Conservation (phyloP, 2,329 filamentous ascomycete genomes). For the Paecilomyces sp. region DNA sequence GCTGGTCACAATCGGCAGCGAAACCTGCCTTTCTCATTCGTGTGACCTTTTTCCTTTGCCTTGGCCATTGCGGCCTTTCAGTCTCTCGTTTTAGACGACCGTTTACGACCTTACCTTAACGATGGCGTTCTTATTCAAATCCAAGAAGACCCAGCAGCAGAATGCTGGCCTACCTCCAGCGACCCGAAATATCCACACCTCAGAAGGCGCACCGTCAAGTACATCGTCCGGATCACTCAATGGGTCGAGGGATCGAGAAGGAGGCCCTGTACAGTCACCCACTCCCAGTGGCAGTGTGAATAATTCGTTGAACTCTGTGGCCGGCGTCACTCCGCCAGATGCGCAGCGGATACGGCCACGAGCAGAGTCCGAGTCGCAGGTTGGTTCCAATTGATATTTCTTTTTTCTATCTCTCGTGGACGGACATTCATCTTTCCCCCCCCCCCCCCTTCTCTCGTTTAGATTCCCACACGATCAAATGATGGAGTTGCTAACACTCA, state of each 20-base stretch:
- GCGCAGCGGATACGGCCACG: slow-evolving; percentile 53
- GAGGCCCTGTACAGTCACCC: slow-evolving; percentile 46
- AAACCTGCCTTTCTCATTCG: not conserved
- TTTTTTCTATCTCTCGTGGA: not conserved
- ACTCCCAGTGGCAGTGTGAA: slow-evolving; percentile 69
- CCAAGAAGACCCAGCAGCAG: slow-evolving; percentile 63
- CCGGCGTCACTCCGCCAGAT: slow-evolving; percentile 58
- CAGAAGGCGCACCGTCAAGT: slow-evolving; percentile 41
- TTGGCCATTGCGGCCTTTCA: not conserved
- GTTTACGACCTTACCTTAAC: slow-evolving; percentile 14
- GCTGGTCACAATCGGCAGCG: not conserved
- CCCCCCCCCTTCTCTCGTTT: not conserved
- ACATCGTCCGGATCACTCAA: slow-evolving; percentile 42
- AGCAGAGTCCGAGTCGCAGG: slow-evolving; percentile 49
- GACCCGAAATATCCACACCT: slow-evolving; percentile 49
- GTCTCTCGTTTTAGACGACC: not conserved
- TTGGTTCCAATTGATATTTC: slow-evolving; percentile 23
- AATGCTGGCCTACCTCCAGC: slow-evolving; percentile 44
- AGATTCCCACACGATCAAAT: not conserved
- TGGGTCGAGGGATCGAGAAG: slow-evolving; percentile 33
- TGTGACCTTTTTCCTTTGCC: not conserved
- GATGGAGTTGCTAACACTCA: not conserved
- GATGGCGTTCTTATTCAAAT: slow-evolving; percentile 80
- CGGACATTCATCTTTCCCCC: not conserved
- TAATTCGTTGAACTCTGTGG: slow-evolving; percentile 61